Evolutionary conservation across 2,329 filamentous ascomycete species (phyloP).

Genomic region (Alternaria angustiovoidea): DNA sequence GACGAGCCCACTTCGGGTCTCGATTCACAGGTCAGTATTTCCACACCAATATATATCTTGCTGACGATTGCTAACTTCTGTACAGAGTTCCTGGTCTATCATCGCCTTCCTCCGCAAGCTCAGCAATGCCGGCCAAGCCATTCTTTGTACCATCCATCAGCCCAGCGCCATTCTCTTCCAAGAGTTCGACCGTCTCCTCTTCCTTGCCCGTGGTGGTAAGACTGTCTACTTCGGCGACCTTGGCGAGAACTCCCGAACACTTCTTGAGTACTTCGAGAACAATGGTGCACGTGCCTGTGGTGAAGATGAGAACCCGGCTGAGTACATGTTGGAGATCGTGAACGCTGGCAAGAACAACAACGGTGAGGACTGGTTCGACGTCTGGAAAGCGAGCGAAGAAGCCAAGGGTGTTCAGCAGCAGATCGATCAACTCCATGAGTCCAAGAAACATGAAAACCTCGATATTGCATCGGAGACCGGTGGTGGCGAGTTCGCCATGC

Average conservation of each 20-base stretch:
- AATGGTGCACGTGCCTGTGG: constrained; percentile 69
- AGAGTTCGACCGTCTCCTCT: constrained; percentile 55
- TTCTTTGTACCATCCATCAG: constrained; percentile 59
- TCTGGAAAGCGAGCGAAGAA: constrained; percentile 47
- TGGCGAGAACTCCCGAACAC: constrained; percentile 51
- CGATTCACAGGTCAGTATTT: constrained; percentile 57
- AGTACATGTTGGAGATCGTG: constrained; percentile 73
- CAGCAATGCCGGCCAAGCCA: constrained; percentile 57
- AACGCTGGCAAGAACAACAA: constrained; percentile 43
- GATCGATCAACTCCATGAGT: constrained; percentile 52
- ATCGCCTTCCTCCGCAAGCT: constrained; percentile 69
- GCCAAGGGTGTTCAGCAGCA: constrained; percentile 43
- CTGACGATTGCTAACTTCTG: constrained; percentile 13
- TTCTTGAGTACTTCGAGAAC: constrained; percentile 65
- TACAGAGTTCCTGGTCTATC: constrained; percentile 67
- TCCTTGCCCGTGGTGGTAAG: constrained; percentile 55
- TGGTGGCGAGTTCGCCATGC: constrained; percentile 56
- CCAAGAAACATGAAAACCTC: constrained; percentile 39
- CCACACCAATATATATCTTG: not conserved
- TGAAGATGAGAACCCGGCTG: constrained; percentile 73
- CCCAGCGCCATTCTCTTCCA: constrained; percentile 56
- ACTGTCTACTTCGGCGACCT: constrained; percentile 60
- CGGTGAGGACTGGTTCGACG: constrained; percentile 51
- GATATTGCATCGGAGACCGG: constrained; percentile 44
- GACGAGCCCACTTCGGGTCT: constrained; percentile 68